Conservation (phyloP, 768 basidiomycete species). For the Tephrocybe sp. region DNA sequence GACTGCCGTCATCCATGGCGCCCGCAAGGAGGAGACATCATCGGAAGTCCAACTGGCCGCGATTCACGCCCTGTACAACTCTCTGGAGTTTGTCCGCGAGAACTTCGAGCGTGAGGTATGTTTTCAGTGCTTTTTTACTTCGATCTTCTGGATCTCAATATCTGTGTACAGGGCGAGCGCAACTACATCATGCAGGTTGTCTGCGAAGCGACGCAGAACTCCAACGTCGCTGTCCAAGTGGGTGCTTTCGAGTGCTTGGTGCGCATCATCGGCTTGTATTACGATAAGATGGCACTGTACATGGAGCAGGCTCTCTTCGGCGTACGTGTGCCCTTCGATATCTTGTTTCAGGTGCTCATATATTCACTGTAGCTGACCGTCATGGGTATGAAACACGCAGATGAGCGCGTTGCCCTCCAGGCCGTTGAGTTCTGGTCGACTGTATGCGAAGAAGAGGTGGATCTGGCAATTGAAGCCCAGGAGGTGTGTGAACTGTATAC, state of each 20-base stretch:
- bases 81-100: conserved; percentile 94
- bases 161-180: conserved; percentile 77
- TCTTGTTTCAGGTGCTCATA: conserved; percentile 17
- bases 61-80: conserved; percentile 90
- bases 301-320: conserved; percentile 99
- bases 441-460: conserved; percentile 96
- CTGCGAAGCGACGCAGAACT: conserved; percentile 94
- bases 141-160: conserved; percentile 10
- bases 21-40: conserved; percentile 92
- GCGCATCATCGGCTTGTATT: conserved; percentile 96
- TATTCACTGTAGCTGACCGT: conserved; percentile 75
- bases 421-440: conserved; percentile 99
- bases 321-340: conserved; percentile 46
- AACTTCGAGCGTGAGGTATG: conserved; percentile 97
- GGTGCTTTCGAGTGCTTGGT: conserved; percentile 95
- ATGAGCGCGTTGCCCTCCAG: conserved; percentile 91
- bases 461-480: conserved; percentile 86
- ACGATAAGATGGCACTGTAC: conserved; percentile 98
- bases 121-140: conserved; percentile 6
- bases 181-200: conserved; percentile 99
- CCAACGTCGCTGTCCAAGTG: conserved; percentile 82
- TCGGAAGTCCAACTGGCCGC: conserved; percentile 91
- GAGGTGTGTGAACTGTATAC: conserved; percentile 54
- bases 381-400: conserved; percentile 93
- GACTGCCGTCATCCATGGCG: conserved; percentile 97